A percentile compares a stretch with the other conserved stretches of the same genome.
phyloP scores from a whole-genome alignment of 306 rosid species.

The Purshia tridentata region DNA sequence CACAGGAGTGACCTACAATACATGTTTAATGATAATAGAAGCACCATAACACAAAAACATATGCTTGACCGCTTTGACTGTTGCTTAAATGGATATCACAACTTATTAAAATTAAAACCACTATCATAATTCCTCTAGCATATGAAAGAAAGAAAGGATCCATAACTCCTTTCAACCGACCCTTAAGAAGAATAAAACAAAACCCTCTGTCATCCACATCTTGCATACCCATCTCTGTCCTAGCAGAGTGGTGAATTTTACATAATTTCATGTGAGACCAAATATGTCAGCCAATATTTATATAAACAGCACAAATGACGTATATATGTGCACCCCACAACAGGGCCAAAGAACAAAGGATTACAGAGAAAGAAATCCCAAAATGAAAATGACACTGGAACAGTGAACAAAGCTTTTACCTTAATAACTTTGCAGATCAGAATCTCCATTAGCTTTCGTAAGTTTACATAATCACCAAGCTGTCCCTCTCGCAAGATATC shows the following conservation, averaged over 20 bases:
- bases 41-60: neutral
- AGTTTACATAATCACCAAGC: conserved; percentile 90
- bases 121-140: neutral
- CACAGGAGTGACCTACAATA: neutral
- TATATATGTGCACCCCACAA: neutral
- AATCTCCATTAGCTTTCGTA: conserved; percentile 88
- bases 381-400: neutral
- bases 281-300: neutral
- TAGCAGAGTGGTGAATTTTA: neutral
- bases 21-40: neutral
- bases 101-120: neutral
- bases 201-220: neutral
- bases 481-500: conserved; percentile 97
- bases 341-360: neutral
- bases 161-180: neutral
- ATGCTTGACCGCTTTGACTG: neutral
- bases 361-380: neutral
- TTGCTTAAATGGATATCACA: neutral
- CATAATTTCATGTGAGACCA: neutral
- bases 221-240: neutral
- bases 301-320: conserved; percentile 2
- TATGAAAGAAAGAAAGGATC: neutral
- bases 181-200: neutral
- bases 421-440: conserved; percentile 81
- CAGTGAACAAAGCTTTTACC: conserved; percentile 37